Conservation (phyloP, 176 grass and related monocot species). For the Raddia guianensis region DNA sequence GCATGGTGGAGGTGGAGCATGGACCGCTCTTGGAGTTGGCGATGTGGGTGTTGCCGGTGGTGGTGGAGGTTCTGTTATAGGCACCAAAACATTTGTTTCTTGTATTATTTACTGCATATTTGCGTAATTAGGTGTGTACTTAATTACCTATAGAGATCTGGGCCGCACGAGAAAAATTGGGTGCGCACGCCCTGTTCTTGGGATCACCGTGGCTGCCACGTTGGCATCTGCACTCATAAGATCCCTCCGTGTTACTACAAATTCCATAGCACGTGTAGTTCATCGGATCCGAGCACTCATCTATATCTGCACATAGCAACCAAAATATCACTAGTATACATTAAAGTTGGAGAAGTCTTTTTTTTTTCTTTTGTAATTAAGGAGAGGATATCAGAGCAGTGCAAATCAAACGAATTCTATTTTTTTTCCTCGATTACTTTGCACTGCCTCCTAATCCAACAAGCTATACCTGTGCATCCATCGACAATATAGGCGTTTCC, state of each 20-base stretch:
- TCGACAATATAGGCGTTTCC: conserved; percentile 13
- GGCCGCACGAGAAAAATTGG: conserved; percentile 10
- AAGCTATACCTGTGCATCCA: conserved; percentile 13
- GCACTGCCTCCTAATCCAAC: too few species aligned
- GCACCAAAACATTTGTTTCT: too few species aligned
- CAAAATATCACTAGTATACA: background rate
- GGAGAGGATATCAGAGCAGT: background rate
- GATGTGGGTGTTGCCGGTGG: too few species aligned
- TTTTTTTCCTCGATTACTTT: too few species aligned
- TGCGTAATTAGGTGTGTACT: background rate
- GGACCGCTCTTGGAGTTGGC: too few species aligned
- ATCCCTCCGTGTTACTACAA: background rate
- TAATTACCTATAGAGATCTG: conserved; percentile 14
- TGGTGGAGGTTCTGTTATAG: too few species aligned
- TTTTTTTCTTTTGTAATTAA: background rate
- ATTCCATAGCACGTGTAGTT: background rate
- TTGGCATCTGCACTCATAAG: conserved; percentile 16
- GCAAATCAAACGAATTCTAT: too few species aligned
- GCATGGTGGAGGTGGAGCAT: too few species aligned
- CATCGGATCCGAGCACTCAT: conserved; percentile 9
- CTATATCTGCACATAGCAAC: background rate
- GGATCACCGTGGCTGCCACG: conserved; percentile 13
- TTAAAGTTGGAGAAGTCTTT: too few species aligned
- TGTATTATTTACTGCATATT: too few species aligned
- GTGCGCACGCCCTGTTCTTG: background rate